Conservation (phyloP, 176 grass and related monocot species). For the Areca catechu region DNA sequence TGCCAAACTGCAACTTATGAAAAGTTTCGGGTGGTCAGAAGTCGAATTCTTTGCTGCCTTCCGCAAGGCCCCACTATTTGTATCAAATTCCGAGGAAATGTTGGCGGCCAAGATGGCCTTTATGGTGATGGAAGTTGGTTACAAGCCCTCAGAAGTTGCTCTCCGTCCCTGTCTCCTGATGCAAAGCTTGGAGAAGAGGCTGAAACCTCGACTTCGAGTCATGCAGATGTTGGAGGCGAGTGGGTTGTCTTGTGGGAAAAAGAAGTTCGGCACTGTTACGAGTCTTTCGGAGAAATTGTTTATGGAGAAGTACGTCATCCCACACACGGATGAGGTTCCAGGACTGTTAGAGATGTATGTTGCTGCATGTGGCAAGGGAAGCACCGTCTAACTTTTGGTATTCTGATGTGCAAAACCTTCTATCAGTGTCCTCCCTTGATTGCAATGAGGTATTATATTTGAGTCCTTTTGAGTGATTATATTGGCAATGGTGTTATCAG, state of each 20-base stretch:
- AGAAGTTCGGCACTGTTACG: too few species aligned
- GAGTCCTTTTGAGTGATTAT: too few species aligned
- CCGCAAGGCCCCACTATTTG: background rate
- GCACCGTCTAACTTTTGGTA: background rate
- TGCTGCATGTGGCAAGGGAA: background rate
- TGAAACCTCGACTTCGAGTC: background rate
- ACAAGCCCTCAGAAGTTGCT: background rate
- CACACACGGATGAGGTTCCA: background rate
- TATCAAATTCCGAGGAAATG: background rate
- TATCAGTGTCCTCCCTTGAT: too few species aligned
- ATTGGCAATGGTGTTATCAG: too few species aligned
- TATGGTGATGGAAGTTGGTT: background rate
- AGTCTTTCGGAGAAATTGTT: background rate
- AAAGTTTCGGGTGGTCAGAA: background rate
- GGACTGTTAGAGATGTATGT: background rate
- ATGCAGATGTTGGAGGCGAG: background rate
- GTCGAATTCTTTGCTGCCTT: background rate
- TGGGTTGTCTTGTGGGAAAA: background rate
- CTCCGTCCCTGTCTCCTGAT: background rate
- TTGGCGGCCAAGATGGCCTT: background rate
- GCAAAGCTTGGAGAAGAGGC: conserved; percentile 1
- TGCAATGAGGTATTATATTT: too few species aligned
- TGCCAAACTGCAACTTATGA: background rate
- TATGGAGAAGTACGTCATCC: background rate
- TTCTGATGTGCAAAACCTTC: background rate